phyloP scores from a whole-genome alignment of 441 rosid genomes.

The Arabidopsis hybrid region DNA sequence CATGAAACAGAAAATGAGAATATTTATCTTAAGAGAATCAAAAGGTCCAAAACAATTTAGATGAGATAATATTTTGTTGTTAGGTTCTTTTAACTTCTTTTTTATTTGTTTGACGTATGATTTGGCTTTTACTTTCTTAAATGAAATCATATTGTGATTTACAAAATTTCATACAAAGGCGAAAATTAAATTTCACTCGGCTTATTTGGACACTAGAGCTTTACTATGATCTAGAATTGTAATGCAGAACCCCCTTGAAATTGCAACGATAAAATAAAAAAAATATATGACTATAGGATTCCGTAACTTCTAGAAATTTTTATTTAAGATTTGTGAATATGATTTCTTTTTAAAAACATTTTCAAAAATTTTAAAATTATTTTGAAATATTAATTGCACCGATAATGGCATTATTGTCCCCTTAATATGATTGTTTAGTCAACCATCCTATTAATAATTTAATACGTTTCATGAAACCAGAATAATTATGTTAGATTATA shows the following conservation, averaged over 20 bases:
- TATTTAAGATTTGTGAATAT: no score
- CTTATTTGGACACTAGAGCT: no score
- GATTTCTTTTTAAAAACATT: no score
- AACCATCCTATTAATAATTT: slow-evolving; percentile 12
- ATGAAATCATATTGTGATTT: no score
- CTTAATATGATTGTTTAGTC: slow-evolving; percentile 16
- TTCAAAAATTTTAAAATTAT: not conserved
- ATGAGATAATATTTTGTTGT: slow-evolving; percentile 14
- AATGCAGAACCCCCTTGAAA: no score
- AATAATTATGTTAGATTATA: slow-evolving; percentile 13
- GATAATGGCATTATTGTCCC: not conserved
- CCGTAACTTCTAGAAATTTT: no score
- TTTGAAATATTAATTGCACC: not conserved
- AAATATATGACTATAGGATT: no score
- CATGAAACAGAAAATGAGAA: not conserved
- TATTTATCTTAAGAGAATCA: slow-evolving; percentile 9
- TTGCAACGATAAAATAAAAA: no score
- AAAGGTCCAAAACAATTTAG: not conserved
- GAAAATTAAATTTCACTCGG: no score
- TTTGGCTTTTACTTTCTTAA: no score
- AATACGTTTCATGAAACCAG: slow-evolving; percentile 23
- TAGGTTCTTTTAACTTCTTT: not conserved
- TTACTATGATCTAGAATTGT: no score
- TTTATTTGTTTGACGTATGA: not conserved
- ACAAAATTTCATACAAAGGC: no score